Percentiles rank a stretch among this genome's conserved stretches.
phyloP scores from a whole-genome alignment of 2,329 filamentous ascomycete genomes.

The Knoxdaviesia capensis region DNA sequence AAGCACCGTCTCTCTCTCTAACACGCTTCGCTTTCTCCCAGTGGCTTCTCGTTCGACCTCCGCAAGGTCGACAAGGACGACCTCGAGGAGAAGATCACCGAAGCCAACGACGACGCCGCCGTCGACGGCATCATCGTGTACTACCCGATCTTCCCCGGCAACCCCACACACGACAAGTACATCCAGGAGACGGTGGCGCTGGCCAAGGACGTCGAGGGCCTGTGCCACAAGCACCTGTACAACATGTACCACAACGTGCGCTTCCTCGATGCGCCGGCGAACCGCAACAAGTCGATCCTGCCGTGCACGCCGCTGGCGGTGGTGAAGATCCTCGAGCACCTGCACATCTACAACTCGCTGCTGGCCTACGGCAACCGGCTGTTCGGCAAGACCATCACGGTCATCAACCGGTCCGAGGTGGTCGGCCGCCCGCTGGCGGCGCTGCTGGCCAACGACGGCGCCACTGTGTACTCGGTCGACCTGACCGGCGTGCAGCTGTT shows the following conservation, averaged over 20 bases:
- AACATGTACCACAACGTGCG: conserved; percentile 99
- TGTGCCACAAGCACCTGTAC: conserved; percentile 85
- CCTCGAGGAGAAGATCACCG: conserved; percentile 73
- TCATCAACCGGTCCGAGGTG: conserved; percentile 92
- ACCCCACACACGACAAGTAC: conserved; percentile 77
- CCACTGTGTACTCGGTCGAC: conserved; percentile 88
- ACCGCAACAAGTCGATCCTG: conserved; percentile 73
- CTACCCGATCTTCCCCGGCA: conserved; percentile 78
- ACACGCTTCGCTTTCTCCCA: conserved; percentile 14
- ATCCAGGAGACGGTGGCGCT: conserved; percentile 86
- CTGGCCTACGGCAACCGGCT: conserved; percentile 82
- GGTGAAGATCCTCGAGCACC: conserved; percentile 89
- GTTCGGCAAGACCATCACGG: conserved; percentile 83
- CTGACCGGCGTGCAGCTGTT: conserved; percentile 83
- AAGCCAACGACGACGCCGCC: conserved; percentile 56
- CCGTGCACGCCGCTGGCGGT: conserved; percentile 92
- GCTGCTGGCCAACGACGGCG: conserved; percentile 86
- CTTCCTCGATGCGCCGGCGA: conserved; percentile 63
- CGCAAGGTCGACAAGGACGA: conserved; percentile 68
- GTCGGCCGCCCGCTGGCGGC: conserved; percentile 86
- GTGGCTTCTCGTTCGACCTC: conserved; percentile 78
- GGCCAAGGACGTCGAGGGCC: conserved; percentile 84
- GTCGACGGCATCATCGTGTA: conserved; percentile 93
- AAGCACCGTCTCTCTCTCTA: neutral
- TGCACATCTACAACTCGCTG: conserved; percentile 92